Evolutionary conservation across 495 filamentous ascomycete species (phyloP), one percentile per base, ranked within the genome.

Genomic region (Viridothelium virens): DNA sequence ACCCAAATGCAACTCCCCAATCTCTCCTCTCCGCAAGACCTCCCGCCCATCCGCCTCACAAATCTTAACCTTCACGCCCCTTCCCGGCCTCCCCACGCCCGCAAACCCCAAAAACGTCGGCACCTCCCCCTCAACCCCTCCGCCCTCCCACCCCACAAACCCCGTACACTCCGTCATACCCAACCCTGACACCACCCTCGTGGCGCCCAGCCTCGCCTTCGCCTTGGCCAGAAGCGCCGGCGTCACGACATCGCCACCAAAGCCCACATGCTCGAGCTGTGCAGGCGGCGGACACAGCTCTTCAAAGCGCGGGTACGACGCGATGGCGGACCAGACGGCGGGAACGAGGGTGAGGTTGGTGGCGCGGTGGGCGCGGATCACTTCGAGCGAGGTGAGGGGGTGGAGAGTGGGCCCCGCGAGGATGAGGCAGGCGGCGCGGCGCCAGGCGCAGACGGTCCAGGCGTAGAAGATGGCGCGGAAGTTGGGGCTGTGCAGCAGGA

Each of bases 1-100:
- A 18, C 53, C 65, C 3, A 66, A 4, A 44, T 61, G 65, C 6
- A 66, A 38, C 65, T 66, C 65, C 14, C 65, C 65, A 2, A 34
- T 47, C 31, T 66, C 65, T n/a, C 56, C 56, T 12, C 65, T 38
- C 14, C n/a, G 14, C n/a, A 66, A 25, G 16, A 62, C 36, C 11
- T 48, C 46, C 25, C 53, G 53, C 3, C 65, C 65, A 2, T 36
- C 48, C 14, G 12, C 6, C 16, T 66, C 65, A 38, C 65, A 66
- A 4, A 66, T 47, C 10, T 44, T 56, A 11, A 62, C n/a, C 5
- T 12, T 34, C 2, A 36, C 38, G 2, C 65, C 65, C 33, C 6
- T 1, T n/a, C 9, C 65, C 37, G 56, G 53, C 4, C 18, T 59
- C n/a, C 53, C 53, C 7, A 59, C 31, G 9, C 9, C 53, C 2